These are phyloP conservation scores for Calycina herbarum DNA, from an alignment of 2,329 filamentous ascomycete species.

Conservation along the genomic window DNA sequence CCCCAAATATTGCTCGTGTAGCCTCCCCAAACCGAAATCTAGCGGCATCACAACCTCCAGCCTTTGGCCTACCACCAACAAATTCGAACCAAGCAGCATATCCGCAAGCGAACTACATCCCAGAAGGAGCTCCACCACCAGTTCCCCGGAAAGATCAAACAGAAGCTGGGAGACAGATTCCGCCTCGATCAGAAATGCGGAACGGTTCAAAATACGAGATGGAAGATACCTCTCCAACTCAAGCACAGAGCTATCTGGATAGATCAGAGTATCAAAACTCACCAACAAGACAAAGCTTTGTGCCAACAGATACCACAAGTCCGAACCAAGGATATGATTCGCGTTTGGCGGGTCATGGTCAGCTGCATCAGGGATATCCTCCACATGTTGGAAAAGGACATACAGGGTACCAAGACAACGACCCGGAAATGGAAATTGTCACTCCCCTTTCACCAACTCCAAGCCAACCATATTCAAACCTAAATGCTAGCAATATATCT, in stretches of 20 bases:
- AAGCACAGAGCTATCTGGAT: slow-evolving; percentile 9
- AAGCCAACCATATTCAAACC: no score
- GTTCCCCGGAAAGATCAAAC: slow-evolving; percentile 14
- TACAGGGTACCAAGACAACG: background rate
- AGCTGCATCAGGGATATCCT: background rate
- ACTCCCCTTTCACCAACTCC: background rate
- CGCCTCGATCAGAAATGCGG: slow-evolving; percentile 21
- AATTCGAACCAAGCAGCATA: background rate
- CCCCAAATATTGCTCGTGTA: background rate
- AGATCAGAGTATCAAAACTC: slow-evolving; percentile 19
- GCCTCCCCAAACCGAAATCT: slow-evolving; percentile 6
- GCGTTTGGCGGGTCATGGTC: background rate
- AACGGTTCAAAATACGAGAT: slow-evolving; percentile 7
- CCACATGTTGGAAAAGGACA: background rate
- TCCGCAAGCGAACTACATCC: background rate
- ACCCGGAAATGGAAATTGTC: background rate
- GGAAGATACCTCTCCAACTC: slow-evolving; percentile 11
- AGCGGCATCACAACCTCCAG: background rate
- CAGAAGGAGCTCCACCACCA: slow-evolving; percentile 5
- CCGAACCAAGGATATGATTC: slow-evolving; percentile 6
- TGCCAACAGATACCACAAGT: background rate
- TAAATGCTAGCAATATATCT: background rate
- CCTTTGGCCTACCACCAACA: background rate
- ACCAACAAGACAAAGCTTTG: background rate
- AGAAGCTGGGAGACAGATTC: slow-evolving; percentile 21